Conservation (phyloP, 2,329 filamentous ascomycete genomes). For the Lachnellula occidentalis region DNA sequence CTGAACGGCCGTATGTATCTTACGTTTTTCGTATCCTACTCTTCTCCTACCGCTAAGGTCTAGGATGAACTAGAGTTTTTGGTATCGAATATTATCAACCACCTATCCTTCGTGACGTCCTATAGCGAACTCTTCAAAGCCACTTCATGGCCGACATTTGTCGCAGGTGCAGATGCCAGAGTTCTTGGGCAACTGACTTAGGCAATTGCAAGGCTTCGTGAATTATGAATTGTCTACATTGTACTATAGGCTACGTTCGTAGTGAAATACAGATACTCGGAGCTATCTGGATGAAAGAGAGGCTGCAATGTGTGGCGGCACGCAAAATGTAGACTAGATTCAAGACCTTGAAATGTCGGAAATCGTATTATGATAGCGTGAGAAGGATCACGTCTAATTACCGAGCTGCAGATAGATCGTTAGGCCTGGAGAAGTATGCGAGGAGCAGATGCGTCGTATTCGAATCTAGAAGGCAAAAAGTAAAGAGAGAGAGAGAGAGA, state of each 20-base stretch:
- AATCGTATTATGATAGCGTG: not conserved
- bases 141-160: constrained; percentile 54
- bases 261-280: not conserved
- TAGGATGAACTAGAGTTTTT: constrained; percentile 40
- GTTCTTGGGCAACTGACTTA: constrained; percentile 43
- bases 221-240: constrained; percentile 22
- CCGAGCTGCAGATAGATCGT: not conserved
- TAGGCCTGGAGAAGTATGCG: not conserved
- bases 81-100: constrained; percentile 44
- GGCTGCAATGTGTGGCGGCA: not conserved
- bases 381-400: not conserved
- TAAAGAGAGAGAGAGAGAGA: too few relatives aligned
- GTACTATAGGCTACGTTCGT: not conserved
- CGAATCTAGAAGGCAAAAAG: too few relatives aligned
- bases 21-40: constrained; percentile 32
- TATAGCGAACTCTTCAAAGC: constrained; percentile 52
- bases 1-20: constrained; percentile 17
- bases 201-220: constrained; percentile 37
- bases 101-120: constrained; percentile 44
- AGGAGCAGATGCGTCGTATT: too few relatives aligned
- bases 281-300: not conserved
- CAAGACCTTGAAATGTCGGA: not conserved
- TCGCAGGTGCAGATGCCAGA: constrained; percentile 50
- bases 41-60: constrained; percentile 32
- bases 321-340: not conserved